Percentiles rank a stretch among this genome's conserved stretches.
These are phyloP conservation scores for Fusarium euwallaceae DNA, from an alignment of 2,329 filamentous ascomycete genomes.

Conservation along the genomic window DNA sequence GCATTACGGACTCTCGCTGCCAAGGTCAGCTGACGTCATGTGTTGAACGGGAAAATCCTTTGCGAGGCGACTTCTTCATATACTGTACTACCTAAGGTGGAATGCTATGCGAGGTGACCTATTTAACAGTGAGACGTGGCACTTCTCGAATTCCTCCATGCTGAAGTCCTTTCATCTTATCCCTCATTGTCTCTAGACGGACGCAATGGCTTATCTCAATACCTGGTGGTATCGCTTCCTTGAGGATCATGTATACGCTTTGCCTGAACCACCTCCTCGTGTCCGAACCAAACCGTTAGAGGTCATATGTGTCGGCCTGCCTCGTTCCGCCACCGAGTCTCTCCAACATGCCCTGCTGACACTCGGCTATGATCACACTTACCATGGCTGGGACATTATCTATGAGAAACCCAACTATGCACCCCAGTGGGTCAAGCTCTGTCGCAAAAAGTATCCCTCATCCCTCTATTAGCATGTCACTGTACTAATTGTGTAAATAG, in stretches of 20 bases:
- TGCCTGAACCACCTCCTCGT: constrained; percentile 27
- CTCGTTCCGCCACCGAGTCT: constrained; percentile 52
- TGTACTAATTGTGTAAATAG: not conserved
- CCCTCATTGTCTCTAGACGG: not conserved
- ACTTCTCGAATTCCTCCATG: not conserved
- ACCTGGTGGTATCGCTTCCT: constrained; percentile 24
- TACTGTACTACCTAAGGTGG: not conserved
- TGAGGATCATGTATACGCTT: constrained; percentile 22
- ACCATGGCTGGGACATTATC: constrained; percentile 52
- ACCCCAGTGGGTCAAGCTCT: constrained; percentile 18
- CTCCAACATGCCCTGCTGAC: constrained; percentile 49
- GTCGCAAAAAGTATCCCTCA: constrained; percentile 20
- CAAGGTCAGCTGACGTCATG: not conserved
- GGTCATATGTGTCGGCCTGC: constrained; percentile 51
- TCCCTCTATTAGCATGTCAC: too few species aligned
- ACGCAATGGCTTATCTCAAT: not conserved
- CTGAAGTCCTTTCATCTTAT: not conserved
- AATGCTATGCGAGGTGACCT: not conserved
- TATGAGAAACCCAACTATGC: constrained; percentile 41
- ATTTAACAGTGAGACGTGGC: not conserved
- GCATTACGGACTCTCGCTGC: not conserved
- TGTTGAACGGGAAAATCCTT: not conserved
- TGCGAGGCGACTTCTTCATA: not conserved
- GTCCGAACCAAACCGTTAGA: constrained; percentile 52
- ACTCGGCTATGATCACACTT: constrained; percentile 50